Percentiles rank a stretch among this genome's conserved stretches.
These are phyloP conservation scores for Rhododendron mucronatum DNA, from an alignment of 148 eudicot genomes.

Conservation along the genomic window DNA sequence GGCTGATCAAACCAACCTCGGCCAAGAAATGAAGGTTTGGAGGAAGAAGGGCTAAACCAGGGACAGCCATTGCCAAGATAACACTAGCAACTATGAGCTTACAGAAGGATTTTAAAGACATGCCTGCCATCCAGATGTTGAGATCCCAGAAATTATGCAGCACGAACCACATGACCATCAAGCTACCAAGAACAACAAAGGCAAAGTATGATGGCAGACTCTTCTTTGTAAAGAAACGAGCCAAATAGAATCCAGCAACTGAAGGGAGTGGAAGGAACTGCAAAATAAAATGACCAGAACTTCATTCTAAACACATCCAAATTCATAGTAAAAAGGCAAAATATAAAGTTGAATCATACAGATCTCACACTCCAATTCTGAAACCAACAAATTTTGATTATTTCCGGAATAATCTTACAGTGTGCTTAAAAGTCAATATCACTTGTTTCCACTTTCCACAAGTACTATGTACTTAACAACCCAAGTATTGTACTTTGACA, in stretches of 20 bases:
- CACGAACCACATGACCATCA: conserved; percentile 89
- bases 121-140: conserved; percentile 96
- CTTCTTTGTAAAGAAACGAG: conserved; percentile 86
- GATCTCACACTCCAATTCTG: background rate
- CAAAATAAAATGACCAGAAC: conserved; percentile 25
- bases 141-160: conserved; percentile 97
- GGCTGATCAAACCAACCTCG: conserved; percentile 76
- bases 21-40: conserved; percentile 66
- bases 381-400: background rate
- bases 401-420: background rate
- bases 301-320: conserved; percentile 11
- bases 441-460: background rate
- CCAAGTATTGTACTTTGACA: background rate
- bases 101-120: conserved; percentile 90
- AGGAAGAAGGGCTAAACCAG: conserved; percentile 90
- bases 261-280: conserved; percentile 94
- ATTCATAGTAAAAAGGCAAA: background rate
- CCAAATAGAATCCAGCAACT: conserved; percentile 81
- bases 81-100: conserved; percentile 77
- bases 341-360: background rate
- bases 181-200: conserved; percentile 86
- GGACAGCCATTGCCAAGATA: conserved; percentile 77
- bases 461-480: background rate
- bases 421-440: background rate
- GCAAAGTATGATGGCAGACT: conserved; percentile 83